Percentiles rank a stretch among this genome's conserved stretches.
Conservation (phyloP, 768 basidiomycete genomes). For the Boletus pseudopeckii region DNA sequence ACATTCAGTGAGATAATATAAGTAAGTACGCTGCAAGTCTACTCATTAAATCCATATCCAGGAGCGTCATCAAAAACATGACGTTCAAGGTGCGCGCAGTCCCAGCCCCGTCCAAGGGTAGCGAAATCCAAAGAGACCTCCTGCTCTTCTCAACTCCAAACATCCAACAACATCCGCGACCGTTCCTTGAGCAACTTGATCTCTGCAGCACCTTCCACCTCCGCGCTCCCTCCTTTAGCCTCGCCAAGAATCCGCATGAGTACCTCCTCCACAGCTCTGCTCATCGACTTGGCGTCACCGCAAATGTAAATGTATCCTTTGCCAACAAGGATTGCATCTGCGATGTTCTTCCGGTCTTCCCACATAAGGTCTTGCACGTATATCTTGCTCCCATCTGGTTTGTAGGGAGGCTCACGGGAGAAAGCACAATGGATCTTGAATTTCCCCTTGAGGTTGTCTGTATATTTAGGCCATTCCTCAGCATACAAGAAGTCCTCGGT, state of each 20-base stretch:
- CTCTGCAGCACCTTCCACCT: constrained; percentile 88
- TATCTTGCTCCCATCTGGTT: constrained; percentile 89
- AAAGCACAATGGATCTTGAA: constrained; percentile 87
- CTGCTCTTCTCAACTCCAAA: constrained; percentile 72
- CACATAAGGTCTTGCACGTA: constrained; percentile 98
- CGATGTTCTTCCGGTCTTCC: constrained; percentile 80
- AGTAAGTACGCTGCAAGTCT: constrained; percentile 13
- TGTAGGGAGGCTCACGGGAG: constrained; percentile 83
- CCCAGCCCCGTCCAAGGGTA: not conserved
- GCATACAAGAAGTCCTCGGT: constrained; percentile 91
- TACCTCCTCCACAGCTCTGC: constrained; percentile 89
- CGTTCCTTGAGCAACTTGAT: constrained; percentile 94
- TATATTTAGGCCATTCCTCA: constrained; percentile 92
- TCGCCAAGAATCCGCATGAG: constrained; percentile 82
- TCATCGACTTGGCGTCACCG: constrained; percentile 96
- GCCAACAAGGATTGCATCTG: constrained; percentile 85
- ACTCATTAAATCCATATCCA: constrained; percentile 15
- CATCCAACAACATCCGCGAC: constrained; percentile 81
- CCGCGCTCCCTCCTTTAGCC: constrained; percentile 86
- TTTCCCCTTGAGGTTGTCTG: constrained; percentile 84
- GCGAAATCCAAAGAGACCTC: not conserved
- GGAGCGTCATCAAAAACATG: constrained; percentile 5
- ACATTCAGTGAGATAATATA: constrained; percentile 6
- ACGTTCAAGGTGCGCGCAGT: constrained; percentile 1
- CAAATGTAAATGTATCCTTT: constrained; percentile 98